A percentile compares a stretch with the other conserved stretches of the same genome.
phyloP scores from a whole-genome alignment of 176 grass and related monocot genomes.

The Cenchrus americanus region DNA sequence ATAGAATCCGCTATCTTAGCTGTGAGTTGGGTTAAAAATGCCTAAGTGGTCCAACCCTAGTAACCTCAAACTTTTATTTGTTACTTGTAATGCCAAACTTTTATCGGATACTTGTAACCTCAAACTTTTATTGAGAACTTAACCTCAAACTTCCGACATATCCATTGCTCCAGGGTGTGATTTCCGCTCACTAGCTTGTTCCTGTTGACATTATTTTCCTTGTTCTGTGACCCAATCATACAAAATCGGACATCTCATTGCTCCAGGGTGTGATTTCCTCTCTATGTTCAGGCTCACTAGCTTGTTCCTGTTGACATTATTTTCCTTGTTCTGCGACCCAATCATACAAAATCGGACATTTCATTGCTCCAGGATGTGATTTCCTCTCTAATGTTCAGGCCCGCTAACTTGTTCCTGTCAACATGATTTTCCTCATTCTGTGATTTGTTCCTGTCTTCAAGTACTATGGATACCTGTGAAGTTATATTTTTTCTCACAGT shows the following conservation, averaged over 20 bases:
- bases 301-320: too few relatives aligned
- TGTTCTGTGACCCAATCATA: too few relatives aligned
- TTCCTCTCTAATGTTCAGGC: constrained; percentile 9
- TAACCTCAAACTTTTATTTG: too few relatives aligned
- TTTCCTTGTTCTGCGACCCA: too few relatives aligned
- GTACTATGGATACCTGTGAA: neutral
- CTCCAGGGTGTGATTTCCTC: neutral
- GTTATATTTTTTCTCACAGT: neutral
- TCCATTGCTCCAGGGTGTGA: neutral
- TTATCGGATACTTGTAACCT: too few relatives aligned
- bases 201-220: too few relatives aligned
- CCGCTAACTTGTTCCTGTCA: neutral
- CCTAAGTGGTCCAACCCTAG: too few relatives aligned
- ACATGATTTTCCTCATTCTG: constrained; percentile 19
- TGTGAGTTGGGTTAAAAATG: too few relatives aligned
- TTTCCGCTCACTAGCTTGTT: neutral
- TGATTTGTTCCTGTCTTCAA: neutral
- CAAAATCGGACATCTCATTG: neutral
- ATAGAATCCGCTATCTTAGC: too few relatives aligned
- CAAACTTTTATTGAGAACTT: too few relatives aligned
- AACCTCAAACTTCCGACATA: too few relatives aligned
- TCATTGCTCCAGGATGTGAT: constrained; percentile 1
- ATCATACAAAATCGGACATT: neutral
- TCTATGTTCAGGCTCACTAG: neutral
- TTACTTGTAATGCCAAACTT: too few relatives aligned